phyloP scores from a whole-genome alignment of 768 basidiomycete genomes.

The Polyporus arcularius region DNA sequence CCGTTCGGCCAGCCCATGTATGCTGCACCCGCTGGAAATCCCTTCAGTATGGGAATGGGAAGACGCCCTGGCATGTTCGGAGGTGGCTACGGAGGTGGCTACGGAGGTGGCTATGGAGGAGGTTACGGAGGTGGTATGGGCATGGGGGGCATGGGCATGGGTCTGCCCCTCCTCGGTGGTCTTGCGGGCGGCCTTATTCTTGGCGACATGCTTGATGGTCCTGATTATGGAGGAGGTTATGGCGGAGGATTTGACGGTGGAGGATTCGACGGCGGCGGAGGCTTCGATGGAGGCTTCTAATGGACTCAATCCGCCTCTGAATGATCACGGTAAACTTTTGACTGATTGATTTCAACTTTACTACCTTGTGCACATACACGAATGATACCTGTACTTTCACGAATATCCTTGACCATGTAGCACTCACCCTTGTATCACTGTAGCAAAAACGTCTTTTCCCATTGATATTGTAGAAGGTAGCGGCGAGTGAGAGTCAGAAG shows the following conservation, averaged over 20 bases:
- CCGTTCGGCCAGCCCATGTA: constrained; percentile 22
- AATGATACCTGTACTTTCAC: too few relatives aligned
- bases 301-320: too few relatives aligned
- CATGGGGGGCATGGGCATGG: constrained; percentile 17
- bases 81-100: constrained; percentile 3
- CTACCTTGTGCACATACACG: too few relatives aligned
- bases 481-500: too few relatives aligned
- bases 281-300: constrained; percentile 21
- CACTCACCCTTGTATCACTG: too few relatives aligned
- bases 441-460: too few relatives aligned
- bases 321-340: too few relatives aligned
- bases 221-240: constrained; percentile 26
- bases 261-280: constrained; percentile 19
- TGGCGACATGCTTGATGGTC: constrained; percentile 29
- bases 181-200: constrained; percentile 39
- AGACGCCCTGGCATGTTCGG: constrained; percentile 20
- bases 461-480: too few relatives aligned
- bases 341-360: too few relatives aligned
- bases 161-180: constrained; percentile 35
- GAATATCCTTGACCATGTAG: too few relatives aligned
- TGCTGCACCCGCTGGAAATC: constrained; percentile 25
- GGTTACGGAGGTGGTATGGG: too few relatives aligned
- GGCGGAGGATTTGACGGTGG: constrained; percentile 9
- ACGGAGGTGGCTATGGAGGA: too few relatives aligned
- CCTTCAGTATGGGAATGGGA: constrained; percentile 3